Base-by-base conservation (phyloP, 441 rosid genomes). In the Euphorbia schlechtendalii region DNA sequence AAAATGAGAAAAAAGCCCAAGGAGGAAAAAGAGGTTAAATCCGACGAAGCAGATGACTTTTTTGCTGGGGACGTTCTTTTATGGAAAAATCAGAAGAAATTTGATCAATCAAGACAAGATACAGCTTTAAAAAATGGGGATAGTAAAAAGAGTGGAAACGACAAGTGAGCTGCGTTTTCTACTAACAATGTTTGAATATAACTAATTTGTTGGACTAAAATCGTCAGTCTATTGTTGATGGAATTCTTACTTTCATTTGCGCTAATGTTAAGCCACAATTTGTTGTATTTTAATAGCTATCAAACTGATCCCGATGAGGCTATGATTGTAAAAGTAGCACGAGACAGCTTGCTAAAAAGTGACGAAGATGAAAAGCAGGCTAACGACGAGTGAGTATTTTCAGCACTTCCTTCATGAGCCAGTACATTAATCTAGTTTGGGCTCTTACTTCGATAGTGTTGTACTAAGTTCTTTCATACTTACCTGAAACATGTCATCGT, bases 331-430 rank as follows among this genome's bases (percentile, higher is more conserved):
- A 62, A 52, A 5, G 40, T 14, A 6, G 20, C 9, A 14, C 58
- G 40, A 51, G 64, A 24, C 49, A 21, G 60, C 28, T 55, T 61
- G 4, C 22, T 52, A 22, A 36, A 13, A 32, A 56, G 43, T 56
- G 71, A 70, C 53, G 69, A 52, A 67, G 64, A 65, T 67, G 67
- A 55, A 57, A 66, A 60, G 65, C 65, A 28, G 51, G 68, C 48
- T 38, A 48, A 65, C 67, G 65, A 67, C 21, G 66, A 54, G 80
- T 74, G 48, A 67, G 80, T 74, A 38, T 57, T 14, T 59, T 34
- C 41, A 24, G 59, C 9, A n/a, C 22, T 49, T 32, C 6, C 34
- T 32, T 32, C 34, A 6, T 32, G 34, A 32, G 34, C 34, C 34
- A 32, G 34, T 32, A 6, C 34, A 32, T 32, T 32, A 32, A 32